Evolutionary conservation across 2,329 filamentous ascomycete genomes (phyloP), one percentile per base, ranked within the genome.

Genomic region (Alternaria burnsii): DNA sequence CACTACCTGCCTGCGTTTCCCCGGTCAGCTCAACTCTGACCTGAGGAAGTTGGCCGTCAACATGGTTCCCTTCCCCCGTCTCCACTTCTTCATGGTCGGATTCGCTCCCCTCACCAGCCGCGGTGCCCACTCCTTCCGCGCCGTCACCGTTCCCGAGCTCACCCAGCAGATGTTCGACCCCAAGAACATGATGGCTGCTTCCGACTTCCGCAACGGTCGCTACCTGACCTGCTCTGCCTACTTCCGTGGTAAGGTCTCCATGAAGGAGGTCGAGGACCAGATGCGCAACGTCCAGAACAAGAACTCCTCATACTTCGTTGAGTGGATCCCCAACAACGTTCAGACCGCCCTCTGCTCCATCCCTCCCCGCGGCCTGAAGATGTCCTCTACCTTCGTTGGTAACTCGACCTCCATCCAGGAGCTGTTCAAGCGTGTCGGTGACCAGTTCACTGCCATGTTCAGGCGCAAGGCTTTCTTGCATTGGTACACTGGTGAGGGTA

Each of bases 101-200:
- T 99, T 99, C 82, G 94, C 95, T 83, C 95, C 95, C 80, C 89
- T 99, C 78, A 99, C 95, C 82, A 97, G 93, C 84, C 90, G 91
- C 82, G 89, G 90, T 76, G 91, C 94, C 72, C 84, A 96, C 88
- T 93, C 92, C 74, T 99, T 98, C 94, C 95, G 95, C 80, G 94
- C 95, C 72, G 91, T 98, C 82, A 94, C 91, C 78, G 95, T 99
- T 65, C 94, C 95, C 60, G 95, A 99, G 88, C 89, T 99, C 82
- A 98, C 95, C 78, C 95, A 99, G 87, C 95, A 99, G 85, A 98
- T 99, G 93, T 99, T 97, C 87, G 95, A 99, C 87, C 94, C 95
- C 79, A 99, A 98, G 93, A 99, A 99, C 91, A 99, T 99, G 94
- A 99, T 99, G 95, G 95, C 95, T 85, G 95, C 95, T 70, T 96